Evolutionary conservation across 2,329 filamentous ascomycete genomes (phyloP), one percentile per base, ranked within the genome.

Genomic region (Aureobasidium sp.): DNA sequence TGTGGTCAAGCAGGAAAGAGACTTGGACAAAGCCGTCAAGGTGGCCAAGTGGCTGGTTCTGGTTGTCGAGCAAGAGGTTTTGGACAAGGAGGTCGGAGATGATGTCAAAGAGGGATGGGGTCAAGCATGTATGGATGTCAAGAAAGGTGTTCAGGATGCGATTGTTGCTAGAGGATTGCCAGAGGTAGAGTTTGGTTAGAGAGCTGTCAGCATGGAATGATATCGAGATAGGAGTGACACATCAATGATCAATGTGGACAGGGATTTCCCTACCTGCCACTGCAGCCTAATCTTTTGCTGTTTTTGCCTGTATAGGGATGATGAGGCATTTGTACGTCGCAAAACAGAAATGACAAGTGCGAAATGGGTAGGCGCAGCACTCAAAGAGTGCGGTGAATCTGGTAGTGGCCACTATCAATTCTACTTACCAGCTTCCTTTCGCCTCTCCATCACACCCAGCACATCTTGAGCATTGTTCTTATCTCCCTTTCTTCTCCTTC

Each of bases 401-500:
- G 47, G n/a, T 25, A 20, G 7, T 41, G 15, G 17, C 25, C 42
- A 41, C 20, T n/a, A 22, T 6, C 25, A 7, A 3, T 2, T 31
- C 51, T 55, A 55, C 37, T 55, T 55, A 5, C 37, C 37, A 20
- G 51, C 36, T 20, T 71, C 72, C 71, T 82, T 82, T 66, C 83
- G 78, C 66, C 81, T 79, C 71, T 94, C 88, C 69, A 96, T 82
- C 31, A 91, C 89, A 63, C 84, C 84, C 79, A 96, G 77, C 60
- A 96, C 90, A 78, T 96, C 90, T 5, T 83, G 83, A 15, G 85
- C 89, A 74, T 81, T 93, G 70, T 97, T 90, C 63, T 76, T 86
- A 72, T 92, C 88, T 0, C 88, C 88, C 73, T 90, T 91, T 69
- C 85, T 83, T 78, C 90, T 92, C 45, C 79, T 68, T 1, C 83